Evolutionary conservation across 1,139 yeast genomes (phyloP).

Genomic region (Blastobotrys aristatus): DNA sequence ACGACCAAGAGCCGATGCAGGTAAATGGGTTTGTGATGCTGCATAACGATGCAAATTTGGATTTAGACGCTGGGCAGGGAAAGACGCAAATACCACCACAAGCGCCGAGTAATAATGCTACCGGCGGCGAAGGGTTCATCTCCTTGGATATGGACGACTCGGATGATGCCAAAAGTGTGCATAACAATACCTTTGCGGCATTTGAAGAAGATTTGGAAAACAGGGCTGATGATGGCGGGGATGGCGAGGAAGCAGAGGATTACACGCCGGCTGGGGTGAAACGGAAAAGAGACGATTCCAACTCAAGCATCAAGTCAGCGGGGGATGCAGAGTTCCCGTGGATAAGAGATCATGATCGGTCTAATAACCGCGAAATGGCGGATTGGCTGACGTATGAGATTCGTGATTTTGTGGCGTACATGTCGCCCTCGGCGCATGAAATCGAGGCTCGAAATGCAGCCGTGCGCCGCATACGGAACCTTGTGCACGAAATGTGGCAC

Average conservation of each 20-base stretch:
- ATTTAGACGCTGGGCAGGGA: no score
- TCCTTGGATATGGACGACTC: conserved; percentile 24
- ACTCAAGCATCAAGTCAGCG: no score
- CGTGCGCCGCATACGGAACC: conserved; percentile 53
- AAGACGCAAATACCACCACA: no score
- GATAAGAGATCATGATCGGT: conserved; percentile 72
- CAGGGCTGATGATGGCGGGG: conserved; percentile 20
- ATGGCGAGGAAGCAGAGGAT: conserved; percentile 16
- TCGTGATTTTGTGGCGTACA: conserved; percentile 76
- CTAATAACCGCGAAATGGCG: conserved; percentile 67
- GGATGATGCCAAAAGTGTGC: conserved; percentile 24
- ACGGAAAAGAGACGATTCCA: conserved; percentile 5
- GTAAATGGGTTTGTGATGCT: not conserved
- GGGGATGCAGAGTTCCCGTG: conserved; percentile 72
- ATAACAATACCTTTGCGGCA: conserved; percentile 21
- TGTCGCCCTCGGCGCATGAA: conserved; percentile 80
- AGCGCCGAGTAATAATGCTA: conserved; percentile 17
- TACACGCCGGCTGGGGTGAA: conserved; percentile 8
- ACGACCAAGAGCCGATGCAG: not conserved
- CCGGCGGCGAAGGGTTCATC: conserved; percentile 38
- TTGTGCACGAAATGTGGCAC: conserved; percentile 66
- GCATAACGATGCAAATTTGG: not conserved
- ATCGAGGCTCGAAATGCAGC: conserved; percentile 64
- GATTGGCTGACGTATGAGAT: conserved; percentile 90
- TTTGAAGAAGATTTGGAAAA: conserved; percentile 23